Base-by-base conservation (phyloP, 345 rosid genomes). In the Anacardium occidentale region DNA sequence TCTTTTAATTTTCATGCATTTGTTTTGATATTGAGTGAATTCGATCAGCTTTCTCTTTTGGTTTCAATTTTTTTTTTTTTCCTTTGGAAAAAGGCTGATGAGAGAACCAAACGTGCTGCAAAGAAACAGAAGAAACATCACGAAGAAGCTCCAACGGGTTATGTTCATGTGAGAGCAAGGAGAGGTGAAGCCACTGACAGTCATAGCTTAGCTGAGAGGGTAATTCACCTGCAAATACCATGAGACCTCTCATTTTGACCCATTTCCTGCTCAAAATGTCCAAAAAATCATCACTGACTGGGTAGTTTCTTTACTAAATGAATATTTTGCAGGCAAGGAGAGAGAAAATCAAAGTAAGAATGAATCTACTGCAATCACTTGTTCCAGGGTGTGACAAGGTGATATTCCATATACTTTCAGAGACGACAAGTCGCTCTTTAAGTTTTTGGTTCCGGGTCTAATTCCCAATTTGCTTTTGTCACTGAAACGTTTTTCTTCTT, bases 371-470 rank as follows among this genome's bases (percentile, higher is more conserved):
- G 71, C 89, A 81, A 76, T 83, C 81, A 20, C 76, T 85, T 12
- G 89, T 85, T 61, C 89, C 85, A 13, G 87, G 89, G 55, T 85
- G 89, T 44, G 77, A 83, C 64, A 74, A 74, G 87, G 89, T 83
- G 55, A 44, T 12, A 34, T 2, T 59, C 18, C 12, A 3, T 34
- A 5, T 37, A 1, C 25, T 29, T 24, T 63, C 42, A 37, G 1
- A 37, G 7, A 37, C 42, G 42, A 37, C 42, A 5, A 37, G 42
- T 37, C 5, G 42, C 7, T 37, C 8, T 37, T 5, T 37, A 9
- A 37, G 42, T 37, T 37, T 37, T 37, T 34, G 3, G 37, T 34
- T n/a, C n/a, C 5, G 37, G 37, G 37, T 34, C 4, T 34, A 34
- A 34, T 34, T 34, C 7, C 37, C 37, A 34, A 34, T 34, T 34